Percentiles rank a stretch among this genome's conserved stretches.
These are phyloP conservation scores for Trichophyton rubrum DNA, from an alignment of 2,329 filamentous ascomycete species.

Conservation along the genomic window DNA sequence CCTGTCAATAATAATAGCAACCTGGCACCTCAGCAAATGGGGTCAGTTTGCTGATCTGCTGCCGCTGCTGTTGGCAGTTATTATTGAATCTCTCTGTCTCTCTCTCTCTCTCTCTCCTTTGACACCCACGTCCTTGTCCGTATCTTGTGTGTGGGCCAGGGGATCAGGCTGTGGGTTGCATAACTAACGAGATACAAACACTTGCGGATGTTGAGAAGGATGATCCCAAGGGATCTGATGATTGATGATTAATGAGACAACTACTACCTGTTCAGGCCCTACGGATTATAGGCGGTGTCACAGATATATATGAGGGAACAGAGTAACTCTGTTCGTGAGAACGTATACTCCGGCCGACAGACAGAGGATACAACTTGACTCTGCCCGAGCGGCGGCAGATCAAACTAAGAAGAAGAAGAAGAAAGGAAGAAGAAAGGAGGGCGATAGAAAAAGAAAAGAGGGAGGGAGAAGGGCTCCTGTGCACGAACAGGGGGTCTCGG, in stretches of 20 bases:
- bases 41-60: not conserved
- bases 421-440: too few species aligned
- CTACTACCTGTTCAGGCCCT: not conserved
- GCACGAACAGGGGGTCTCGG: constrained; percentile 1
- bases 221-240: not conserved
- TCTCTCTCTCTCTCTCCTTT: not conserved
- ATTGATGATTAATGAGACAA: not conserved
- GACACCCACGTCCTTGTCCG: not conserved
- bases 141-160: not conserved
- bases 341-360: not conserved
- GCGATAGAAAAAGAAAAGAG: not conserved
- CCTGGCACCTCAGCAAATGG: not conserved
- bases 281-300: not conserved
- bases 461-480: not conserved
- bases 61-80: not conserved
- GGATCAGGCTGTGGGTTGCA: constrained; percentile 1
- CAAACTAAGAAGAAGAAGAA: not conserved
- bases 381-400: not conserved
- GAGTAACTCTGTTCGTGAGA: not conserved
- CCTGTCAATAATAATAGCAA: not conserved
- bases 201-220: not conserved
- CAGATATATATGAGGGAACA: not conserved
- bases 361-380: not conserved
- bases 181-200: not conserved
- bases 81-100: not conserved